Percentiles rank a stretch among this genome's conserved stretches.
phyloP scores from a whole-genome alignment of 2,329 filamentous ascomycete species.

The Mycosphaerella sp. region DNA sequence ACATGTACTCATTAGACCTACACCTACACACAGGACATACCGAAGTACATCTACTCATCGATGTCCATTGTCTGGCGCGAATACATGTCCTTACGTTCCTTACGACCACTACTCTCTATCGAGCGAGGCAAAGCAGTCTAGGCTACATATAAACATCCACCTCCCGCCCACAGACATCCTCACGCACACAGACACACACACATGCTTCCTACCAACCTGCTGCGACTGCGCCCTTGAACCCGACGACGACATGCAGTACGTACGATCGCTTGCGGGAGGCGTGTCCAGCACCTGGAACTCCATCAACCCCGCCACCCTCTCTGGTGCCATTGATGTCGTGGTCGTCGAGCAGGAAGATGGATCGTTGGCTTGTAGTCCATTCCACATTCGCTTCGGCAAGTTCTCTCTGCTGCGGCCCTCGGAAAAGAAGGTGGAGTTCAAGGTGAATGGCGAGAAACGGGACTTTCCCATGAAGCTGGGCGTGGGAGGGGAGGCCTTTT shows the following conservation, averaged over 20 bases:
- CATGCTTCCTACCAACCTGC: background rate
- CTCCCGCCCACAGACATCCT: no score
- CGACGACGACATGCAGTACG: slow-evolving; percentile 74
- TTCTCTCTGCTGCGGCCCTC: slow-evolving; percentile 91
- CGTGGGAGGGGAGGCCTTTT: slow-evolving; percentile 96
- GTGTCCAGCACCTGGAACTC: slow-evolving; percentile 99
- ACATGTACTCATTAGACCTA: no score
- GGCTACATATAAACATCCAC: no score
- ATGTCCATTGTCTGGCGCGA: no score
- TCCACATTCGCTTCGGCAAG: slow-evolving; percentile 98
- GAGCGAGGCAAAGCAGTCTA: no score
- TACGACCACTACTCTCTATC: no score
- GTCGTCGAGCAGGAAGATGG: slow-evolving; percentile 95
- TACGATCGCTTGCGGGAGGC: slow-evolving; percentile 86
- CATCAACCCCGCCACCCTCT: slow-evolving; percentile 95
- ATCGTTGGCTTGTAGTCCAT: slow-evolving; percentile 82
- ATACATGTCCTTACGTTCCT: no score
- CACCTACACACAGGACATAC: no score
- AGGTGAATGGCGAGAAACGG: slow-evolving; percentile 86
- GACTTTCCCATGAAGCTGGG: slow-evolving; percentile 97
- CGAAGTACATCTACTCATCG: no score
- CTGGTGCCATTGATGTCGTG: slow-evolving; percentile 97
- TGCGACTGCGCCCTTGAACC: background rate
- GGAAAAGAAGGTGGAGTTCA: slow-evolving; percentile 98
- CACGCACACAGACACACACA: background rate